phyloP scores from a whole-genome alignment of 176 grass and related monocot genomes.

The Tillandsia leiboldiana region DNA sequence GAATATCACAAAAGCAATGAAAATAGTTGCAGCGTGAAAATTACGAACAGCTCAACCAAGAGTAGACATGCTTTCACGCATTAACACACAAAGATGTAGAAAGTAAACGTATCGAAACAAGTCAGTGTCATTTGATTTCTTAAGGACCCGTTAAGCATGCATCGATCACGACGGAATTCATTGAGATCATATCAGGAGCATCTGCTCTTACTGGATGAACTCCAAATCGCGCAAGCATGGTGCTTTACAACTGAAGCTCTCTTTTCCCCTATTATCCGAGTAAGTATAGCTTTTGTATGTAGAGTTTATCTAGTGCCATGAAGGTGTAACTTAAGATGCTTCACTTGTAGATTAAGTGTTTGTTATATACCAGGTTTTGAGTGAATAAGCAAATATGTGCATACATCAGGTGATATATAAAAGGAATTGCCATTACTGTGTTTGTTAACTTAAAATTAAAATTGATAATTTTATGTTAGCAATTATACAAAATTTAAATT shows the following conservation, averaged over 20 bases:
- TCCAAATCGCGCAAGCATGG: not conserved
- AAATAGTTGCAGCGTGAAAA: slow-evolving; percentile 97
- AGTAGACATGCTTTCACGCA: slow-evolving; percentile 7
- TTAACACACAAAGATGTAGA: not conserved
- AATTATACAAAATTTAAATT: too few species aligned
- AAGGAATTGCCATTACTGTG: too few species aligned
- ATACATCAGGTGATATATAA: too few species aligned
- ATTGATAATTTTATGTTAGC: too few species aligned
- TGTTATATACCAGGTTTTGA: too few species aligned
- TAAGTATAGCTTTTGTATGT: not conserved
- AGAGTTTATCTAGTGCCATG: too few species aligned
- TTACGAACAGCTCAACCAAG: slow-evolving; percentile 75
- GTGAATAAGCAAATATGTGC: too few species aligned
- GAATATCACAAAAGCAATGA: slow-evolving; percentile 99
- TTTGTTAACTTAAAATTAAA: too few species aligned
- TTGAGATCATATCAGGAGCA: slow-evolving; percentile 93
- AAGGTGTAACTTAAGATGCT: too few species aligned
- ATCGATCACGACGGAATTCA: slow-evolving; percentile 86
- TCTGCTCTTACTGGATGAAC: slow-evolving; percentile 65
- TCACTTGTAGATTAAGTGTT: too few species aligned
- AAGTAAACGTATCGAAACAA: not conserved
- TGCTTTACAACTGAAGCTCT: not conserved
- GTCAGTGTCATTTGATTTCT: slow-evolving; percentile 16
- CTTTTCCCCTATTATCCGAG: not conserved
- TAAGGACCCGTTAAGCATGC: slow-evolving; percentile 82